phyloP scores from a whole-genome alignment of 768 basidiomycete species.

The Punctularia strigosozonata region DNA sequence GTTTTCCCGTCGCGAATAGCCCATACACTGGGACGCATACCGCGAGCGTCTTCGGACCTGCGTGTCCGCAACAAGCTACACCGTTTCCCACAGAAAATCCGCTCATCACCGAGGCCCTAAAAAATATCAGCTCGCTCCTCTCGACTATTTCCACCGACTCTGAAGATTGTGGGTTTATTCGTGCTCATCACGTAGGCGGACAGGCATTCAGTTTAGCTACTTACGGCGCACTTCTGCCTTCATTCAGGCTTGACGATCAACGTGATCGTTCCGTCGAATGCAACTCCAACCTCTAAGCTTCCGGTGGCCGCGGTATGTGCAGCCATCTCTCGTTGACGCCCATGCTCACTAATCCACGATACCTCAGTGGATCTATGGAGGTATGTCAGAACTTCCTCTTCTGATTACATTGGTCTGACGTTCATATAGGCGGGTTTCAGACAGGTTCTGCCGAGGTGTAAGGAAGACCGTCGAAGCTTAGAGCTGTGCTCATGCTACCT shows the following conservation, averaged over 20 bases:
- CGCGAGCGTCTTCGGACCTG: constrained; percentile 9
- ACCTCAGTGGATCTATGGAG: constrained; percentile 16
- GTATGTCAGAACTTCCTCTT: constrained; percentile 1
- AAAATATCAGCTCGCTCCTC: neutral
- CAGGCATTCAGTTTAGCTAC: too few species aligned
- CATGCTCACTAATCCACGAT: too few species aligned
- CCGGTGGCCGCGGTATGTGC: constrained; percentile 15
- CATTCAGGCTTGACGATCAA: constrained; percentile 15
- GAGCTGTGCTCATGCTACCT: too few species aligned
- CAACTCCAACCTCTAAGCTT: constrained; percentile 5
- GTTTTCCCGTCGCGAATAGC: constrained; percentile 12
- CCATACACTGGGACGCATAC: constrained; percentile 9
- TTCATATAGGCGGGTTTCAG: too few species aligned
- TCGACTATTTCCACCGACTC: neutral
- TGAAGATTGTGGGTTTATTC: constrained; percentile 14
- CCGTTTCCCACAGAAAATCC: neutral
- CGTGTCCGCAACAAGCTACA: constrained; percentile 13
- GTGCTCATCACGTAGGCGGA: too few species aligned
- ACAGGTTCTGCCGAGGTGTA: too few species aligned
- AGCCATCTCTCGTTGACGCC: neutral
- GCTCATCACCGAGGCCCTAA: neutral
- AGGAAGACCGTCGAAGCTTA: too few species aligned
- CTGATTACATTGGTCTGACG: neutral
- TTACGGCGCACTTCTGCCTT: too few species aligned
- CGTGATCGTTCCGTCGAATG: constrained; percentile 9